Conservation (phyloP, 73 alveolate species). For the Tetrahymena elliotti region DNA sequence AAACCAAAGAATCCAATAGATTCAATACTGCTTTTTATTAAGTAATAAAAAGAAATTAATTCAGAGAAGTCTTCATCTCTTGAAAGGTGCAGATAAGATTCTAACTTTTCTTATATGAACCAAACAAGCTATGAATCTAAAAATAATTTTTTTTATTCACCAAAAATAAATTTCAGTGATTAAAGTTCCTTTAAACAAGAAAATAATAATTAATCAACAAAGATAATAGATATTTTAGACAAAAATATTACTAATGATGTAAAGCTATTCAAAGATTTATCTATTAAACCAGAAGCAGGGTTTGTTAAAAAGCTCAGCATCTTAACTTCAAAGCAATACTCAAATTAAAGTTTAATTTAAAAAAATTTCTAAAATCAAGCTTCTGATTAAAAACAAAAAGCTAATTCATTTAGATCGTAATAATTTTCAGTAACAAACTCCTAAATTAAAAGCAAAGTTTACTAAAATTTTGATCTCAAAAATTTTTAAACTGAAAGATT, state of each 20-base stretch:
- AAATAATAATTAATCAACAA: background rate
- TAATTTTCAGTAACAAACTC: background rate
- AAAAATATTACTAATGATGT: background rate
- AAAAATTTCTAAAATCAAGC: background rate
- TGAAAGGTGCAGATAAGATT: background rate
- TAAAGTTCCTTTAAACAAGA: background rate
- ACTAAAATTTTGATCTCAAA: background rate
- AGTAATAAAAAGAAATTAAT: too few species aligned
- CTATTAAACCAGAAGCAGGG: background rate
- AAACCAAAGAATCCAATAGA: background rate
- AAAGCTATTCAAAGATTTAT: background rate
- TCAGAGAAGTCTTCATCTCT: background rate
- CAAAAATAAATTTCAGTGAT: background rate
- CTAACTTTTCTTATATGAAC: background rate
- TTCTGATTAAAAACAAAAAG: background rate
- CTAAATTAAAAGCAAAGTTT: background rate
- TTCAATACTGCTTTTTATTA: background rate
- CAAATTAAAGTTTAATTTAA: background rate
- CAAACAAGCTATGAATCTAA: background rate
- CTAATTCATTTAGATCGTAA: background rate
- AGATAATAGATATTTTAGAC: background rate
- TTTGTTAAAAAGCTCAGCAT: background rate
- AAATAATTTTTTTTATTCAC: background rate
- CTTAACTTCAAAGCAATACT: background rate
- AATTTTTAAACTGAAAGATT: background rate